Conservation (phyloP, 2,329 filamentous ascomycete genomes). For the Grosmannia serpens region DNA sequence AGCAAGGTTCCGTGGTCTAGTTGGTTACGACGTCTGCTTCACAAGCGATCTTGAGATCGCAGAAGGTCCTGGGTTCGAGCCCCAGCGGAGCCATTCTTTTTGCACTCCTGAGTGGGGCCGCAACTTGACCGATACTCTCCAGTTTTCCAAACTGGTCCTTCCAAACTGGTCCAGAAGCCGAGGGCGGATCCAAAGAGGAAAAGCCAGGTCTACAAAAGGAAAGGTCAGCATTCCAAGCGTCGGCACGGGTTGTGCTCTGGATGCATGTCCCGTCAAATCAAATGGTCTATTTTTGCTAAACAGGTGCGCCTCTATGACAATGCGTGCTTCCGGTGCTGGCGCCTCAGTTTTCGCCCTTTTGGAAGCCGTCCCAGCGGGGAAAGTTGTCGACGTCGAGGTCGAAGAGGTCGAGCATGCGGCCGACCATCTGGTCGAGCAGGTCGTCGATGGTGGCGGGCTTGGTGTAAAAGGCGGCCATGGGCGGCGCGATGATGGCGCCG, state of each 20-base stretch:
- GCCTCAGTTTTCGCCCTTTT: not conserved
- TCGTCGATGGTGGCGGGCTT: conserved; percentile 26
- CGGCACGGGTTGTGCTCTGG: no score
- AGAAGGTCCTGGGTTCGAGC: conserved; percentile 4
- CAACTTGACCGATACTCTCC: no score
- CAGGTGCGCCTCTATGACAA: not conserved
- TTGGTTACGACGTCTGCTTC: conserved; percentile 17
- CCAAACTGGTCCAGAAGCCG: no score
- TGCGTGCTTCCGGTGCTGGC: not conserved
- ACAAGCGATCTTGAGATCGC: conserved; percentile 6
- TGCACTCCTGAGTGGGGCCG: not conserved
- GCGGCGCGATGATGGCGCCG: conserved; percentile 31
- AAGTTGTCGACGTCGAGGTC: conserved; percentile 20
- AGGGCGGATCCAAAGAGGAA: no score
- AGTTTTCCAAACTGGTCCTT: no score
- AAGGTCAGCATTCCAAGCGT: no score
- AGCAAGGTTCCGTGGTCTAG: conserved; percentile 11
- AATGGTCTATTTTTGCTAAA: not conserved
- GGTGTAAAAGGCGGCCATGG: conserved; percentile 33
- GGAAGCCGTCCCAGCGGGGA: not conserved
- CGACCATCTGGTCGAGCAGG: conserved; percentile 31
- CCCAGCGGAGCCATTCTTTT: conserved; percentile 9
- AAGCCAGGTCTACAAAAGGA: no score
- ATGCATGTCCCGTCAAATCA: not conserved
- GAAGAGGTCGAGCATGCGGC: conserved; percentile 33